Percentiles rank a stretch among this genome's conserved stretches.
phyloP scores from a whole-genome alignment of 306 rosid genomes.

The Myrica gale region DNA sequence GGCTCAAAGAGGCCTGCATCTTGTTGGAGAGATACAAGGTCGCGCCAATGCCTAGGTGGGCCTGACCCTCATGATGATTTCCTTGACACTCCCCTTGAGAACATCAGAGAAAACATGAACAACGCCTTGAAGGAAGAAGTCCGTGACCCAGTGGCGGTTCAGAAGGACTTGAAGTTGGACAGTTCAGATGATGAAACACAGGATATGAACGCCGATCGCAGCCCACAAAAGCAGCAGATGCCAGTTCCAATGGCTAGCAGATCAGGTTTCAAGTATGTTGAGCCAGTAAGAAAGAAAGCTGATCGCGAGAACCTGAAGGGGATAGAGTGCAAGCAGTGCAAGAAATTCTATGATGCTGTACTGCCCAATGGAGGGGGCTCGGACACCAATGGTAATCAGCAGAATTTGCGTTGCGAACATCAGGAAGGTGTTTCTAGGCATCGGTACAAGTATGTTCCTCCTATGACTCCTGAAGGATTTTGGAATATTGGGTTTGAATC shows the following conservation, averaged over 20 bases:
- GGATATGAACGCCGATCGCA: constrained; percentile 49
- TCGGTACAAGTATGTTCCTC: constrained; percentile 86
- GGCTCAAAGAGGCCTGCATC: constrained; percentile 71
- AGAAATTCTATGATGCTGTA: constrained; percentile 87
- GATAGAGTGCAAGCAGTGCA: constrained; percentile 90
- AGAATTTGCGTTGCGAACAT: constrained; percentile 72
- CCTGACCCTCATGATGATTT: constrained; percentile 87
- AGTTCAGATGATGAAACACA: constrained; percentile 82
- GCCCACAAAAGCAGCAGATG: constrained; percentile 45
- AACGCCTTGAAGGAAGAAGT: constrained; percentile 41
- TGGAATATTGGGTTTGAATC: constrained; percentile 99
- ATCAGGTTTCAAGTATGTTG: constrained; percentile 71
- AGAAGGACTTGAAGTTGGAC: constrained; percentile 36
- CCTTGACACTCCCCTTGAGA: constrained; percentile 87
- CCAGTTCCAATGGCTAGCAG: constrained; percentile 36
- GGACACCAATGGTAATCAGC: constrained; percentile 39
- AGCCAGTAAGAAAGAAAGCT: constrained; percentile 88
- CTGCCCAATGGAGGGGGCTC: constrained; percentile 57
- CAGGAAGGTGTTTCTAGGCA: constrained; percentile 97
- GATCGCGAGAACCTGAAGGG: constrained; percentile 88
- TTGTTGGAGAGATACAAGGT: constrained; percentile 76
- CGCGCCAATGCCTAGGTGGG: constrained; percentile 66
- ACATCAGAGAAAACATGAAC: constrained; percentile 60
- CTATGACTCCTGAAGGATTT: constrained; percentile 96
- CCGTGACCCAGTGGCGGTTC: constrained; percentile 19